Evolutionary conservation across 768 basidiomycete species (phyloP).

Genomic region (Termitomyces sp.): DNA sequence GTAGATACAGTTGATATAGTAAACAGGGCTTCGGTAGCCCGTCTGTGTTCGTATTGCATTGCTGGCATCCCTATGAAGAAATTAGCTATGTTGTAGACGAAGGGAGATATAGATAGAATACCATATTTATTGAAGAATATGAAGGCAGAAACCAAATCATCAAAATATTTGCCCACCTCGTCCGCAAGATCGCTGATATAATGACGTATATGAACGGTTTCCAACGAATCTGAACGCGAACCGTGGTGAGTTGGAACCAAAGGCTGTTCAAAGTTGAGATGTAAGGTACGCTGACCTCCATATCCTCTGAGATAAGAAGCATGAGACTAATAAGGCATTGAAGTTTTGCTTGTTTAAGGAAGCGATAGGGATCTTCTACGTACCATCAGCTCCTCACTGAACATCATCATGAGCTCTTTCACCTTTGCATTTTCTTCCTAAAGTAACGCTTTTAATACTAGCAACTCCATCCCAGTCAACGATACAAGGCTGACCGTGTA

Average conservation of each 20-base stretch:
- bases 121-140: constrained; percentile 14
- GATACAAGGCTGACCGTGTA: constrained; percentile 14
- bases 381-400: constrained; percentile 11
- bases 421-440: constrained; percentile 1
- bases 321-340: constrained; percentile 7
- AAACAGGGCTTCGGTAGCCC: constrained; percentile 7
- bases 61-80: constrained; percentile 12
- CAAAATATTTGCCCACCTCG: constrained; percentile 10
- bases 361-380: background rate
- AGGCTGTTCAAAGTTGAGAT: background rate
- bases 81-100: background rate
- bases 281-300: background rate
- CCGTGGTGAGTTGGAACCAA: background rate
- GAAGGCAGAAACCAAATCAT: constrained; percentile 6
- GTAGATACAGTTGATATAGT: constrained; percentile 17
- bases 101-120: background rate
- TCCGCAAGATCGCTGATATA: constrained; percentile 13
- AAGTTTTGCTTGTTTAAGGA: background rate
- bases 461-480: background rate
- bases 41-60: constrained; percentile 16
- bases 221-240: background rate
- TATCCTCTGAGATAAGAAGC: constrained; percentile 8
- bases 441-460: background rate
- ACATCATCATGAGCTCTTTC: constrained; percentile 7
- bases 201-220: constrained; percentile 2